Evolutionary conservation across 2,329 filamentous ascomycete species (phyloP).

Genomic region (Beauveria australis): DNA sequence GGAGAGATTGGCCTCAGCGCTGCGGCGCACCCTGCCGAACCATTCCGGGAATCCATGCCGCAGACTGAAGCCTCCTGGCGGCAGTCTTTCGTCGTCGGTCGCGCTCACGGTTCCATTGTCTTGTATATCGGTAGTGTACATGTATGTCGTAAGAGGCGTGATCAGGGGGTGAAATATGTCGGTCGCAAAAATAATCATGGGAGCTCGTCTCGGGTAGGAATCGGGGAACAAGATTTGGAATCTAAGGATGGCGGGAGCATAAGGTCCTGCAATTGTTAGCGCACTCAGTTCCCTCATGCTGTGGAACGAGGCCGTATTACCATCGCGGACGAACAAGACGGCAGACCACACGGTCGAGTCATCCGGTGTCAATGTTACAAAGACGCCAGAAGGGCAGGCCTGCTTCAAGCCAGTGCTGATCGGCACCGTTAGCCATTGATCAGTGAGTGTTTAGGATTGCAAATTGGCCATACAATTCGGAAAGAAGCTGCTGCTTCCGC

Average conservation of each 20-base stretch:
- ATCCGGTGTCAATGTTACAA: constrained; percentile 73
- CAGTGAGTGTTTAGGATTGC: not conserved
- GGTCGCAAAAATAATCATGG: constrained; percentile 78
- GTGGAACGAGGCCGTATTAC: constrained; percentile 36
- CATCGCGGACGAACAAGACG: constrained; percentile 85
- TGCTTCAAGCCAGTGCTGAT: constrained; percentile 73
- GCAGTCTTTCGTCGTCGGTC: constrained; percentile 71
- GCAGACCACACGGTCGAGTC: constrained; percentile 80
- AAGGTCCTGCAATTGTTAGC: constrained; percentile 57
- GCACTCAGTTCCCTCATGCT: not conserved
- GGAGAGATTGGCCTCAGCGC: constrained; percentile 16
- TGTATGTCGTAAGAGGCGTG: constrained; percentile 88
- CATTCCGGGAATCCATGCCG: constrained; percentile 85
- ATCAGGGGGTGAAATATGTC: constrained; percentile 95
- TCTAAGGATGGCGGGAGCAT: constrained; percentile 76
- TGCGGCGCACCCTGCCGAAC: constrained; percentile 59
- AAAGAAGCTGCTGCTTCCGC: constrained; percentile 66
- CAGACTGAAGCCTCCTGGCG: constrained; percentile 83
- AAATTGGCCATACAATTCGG: constrained; percentile 62
- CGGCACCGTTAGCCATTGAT: not conserved
- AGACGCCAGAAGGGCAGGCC: constrained; percentile 77
- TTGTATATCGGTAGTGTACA: constrained; percentile 73
- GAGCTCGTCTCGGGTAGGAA: constrained; percentile 69
- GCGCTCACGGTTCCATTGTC: constrained; percentile 73
- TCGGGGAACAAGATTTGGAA: constrained; percentile 85